phyloP scores from a whole-genome alignment of 139 green algal species.

The Nannochloris sp. region DNA sequence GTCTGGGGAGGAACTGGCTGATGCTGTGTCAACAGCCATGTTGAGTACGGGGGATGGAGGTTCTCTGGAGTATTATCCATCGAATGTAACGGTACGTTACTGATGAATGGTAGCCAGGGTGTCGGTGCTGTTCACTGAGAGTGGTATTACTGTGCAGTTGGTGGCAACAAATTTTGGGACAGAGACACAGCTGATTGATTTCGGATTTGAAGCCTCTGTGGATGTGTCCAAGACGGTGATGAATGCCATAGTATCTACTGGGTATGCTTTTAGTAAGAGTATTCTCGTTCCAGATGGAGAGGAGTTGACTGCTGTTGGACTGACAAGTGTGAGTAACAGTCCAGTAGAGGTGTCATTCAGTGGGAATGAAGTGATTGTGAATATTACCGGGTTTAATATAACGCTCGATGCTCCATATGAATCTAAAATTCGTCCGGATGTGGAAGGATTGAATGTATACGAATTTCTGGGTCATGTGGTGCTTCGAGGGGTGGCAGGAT shows the following conservation, averaged over 20 bases:
- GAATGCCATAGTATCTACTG: neutral
- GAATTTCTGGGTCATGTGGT: neutral
- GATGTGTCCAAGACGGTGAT: neutral
- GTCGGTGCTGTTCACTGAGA: neutral
- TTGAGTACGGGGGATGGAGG: neutral
- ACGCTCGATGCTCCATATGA: conserved; percentile 2
- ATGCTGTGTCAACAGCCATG: too few species aligned
- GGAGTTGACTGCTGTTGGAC: neutral
- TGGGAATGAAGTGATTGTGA: neutral
- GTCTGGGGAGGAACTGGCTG: too few species aligned
- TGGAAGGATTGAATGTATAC: conserved; percentile 3
- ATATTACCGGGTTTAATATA: neutral
- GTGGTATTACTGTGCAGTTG: neutral
- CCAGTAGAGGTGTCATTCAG: neutral
- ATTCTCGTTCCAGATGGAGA: conserved; percentile 3
- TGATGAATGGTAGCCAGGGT: too few species aligned
- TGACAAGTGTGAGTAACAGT: neutral
- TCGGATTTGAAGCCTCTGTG: neutral
- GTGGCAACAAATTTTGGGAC: neutral
- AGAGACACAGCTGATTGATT: neutral
- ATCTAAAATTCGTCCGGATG: neutral
- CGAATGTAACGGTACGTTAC: neutral
- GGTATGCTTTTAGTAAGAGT: neutral
- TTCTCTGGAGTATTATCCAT: neutral
- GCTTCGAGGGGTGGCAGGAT: conserved; percentile 14